Conservation (phyloP, 2,329 filamentous ascomycete genomes). For the Talaromyces sp. region DNA sequence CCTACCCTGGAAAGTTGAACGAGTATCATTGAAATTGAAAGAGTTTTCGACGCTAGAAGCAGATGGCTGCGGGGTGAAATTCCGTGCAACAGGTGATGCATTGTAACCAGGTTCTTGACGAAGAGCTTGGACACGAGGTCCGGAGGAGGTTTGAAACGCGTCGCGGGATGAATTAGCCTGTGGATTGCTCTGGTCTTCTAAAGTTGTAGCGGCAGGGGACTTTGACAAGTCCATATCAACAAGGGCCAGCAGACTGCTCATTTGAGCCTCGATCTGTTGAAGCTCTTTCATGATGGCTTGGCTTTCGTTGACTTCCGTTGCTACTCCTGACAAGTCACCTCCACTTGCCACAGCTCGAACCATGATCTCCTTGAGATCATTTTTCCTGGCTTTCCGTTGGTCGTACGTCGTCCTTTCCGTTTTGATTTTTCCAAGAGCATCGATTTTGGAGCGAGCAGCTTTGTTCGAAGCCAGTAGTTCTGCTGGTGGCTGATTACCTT, state of each 20-base stretch:
- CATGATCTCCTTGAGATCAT: constrained; percentile 29
- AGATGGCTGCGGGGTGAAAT: neutral
- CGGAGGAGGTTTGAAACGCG: constrained; percentile 11
- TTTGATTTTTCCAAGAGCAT: constrained; percentile 30
- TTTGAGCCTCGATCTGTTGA: constrained; percentile 26
- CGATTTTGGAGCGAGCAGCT: constrained; percentile 28
- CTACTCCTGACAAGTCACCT: constrained; percentile 23
- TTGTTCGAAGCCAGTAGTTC: constrained; percentile 32
- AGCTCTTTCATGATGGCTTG: constrained; percentile 26
- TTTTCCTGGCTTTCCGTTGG: constrained; percentile 22
- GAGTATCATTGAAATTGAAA: neutral
- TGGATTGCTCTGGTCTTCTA: neutral
- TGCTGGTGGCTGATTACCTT: constrained; percentile 24
- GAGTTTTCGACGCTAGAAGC: neutral
- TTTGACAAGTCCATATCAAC: constrained; percentile 22
- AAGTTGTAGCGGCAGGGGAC: neutral
- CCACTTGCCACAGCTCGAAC: constrained; percentile 31
- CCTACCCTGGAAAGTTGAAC: neutral
- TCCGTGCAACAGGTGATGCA: neutral
- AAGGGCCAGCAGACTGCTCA: constrained; percentile 27
- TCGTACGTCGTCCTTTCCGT: constrained; percentile 22
- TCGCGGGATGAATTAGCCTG: constrained; percentile 12
- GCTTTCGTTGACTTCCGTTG: constrained; percentile 28
- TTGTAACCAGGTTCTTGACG: constrained; percentile 3
- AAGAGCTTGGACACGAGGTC: neutral